Conservation (phyloP, 345 rosid genomes). For the Psidium friedrichsthalianum region DNA sequence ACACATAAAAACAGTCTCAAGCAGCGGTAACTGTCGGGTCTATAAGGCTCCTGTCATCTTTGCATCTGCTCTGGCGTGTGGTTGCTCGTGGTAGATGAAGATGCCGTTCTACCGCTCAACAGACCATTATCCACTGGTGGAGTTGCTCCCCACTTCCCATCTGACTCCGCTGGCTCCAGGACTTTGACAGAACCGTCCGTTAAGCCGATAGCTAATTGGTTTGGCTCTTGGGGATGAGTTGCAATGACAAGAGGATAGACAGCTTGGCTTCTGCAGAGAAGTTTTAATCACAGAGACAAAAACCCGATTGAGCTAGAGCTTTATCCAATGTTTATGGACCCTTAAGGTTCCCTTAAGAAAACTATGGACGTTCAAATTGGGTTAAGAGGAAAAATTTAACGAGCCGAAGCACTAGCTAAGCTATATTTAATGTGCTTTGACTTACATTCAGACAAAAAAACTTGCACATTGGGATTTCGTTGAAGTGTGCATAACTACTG, state of each 20-base stretch:
- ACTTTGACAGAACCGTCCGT: constrained; percentile 61
- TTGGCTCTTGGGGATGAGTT: constrained; percentile 60
- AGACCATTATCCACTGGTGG: constrained; percentile 59
- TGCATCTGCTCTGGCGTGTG: constrained; percentile 61
- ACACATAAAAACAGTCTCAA: not conserved
- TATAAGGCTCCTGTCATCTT: constrained; percentile 23
- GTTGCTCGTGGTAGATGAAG: constrained; percentile 74
- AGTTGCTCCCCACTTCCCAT: constrained; percentile 61
- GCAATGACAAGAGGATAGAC: constrained; percentile 65
- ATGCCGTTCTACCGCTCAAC: constrained; percentile 45
- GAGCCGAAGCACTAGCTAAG: not conserved
- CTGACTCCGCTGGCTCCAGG: constrained; percentile 60
- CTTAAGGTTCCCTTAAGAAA: not conserved
- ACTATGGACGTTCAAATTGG: not conserved
- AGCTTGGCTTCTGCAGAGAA: constrained; percentile 39
- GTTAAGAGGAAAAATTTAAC: not conserved
- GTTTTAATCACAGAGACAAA: not conserved
- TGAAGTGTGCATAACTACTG: not conserved
- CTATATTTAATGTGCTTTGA: not conserved
- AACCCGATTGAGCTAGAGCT: not conserved
- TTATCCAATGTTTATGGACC: not conserved
- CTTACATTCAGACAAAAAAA: not conserved
- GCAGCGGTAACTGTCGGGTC: not conserved
- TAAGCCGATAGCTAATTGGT: constrained; percentile 71
- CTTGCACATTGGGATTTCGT: not conserved